phyloP scores from a whole-genome alignment of 306 rosid genomes.

The Begonia loranthoides region DNA sequence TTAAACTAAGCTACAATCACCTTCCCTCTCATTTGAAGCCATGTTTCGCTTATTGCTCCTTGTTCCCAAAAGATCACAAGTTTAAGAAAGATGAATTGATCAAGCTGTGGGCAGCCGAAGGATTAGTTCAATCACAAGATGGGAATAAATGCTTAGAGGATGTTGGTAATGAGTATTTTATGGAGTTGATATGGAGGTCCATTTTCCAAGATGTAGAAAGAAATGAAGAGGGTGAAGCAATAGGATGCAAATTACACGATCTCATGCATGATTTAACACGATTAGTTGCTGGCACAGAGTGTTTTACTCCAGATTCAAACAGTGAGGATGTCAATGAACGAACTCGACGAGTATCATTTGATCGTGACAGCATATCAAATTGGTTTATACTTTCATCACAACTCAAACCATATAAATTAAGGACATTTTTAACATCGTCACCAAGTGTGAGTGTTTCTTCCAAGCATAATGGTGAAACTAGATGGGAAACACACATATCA shows the following conservation, averaged over 20 bases:
- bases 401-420: constrained; percentile 6
- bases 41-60: too few relatives aligned
- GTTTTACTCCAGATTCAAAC: neutral
- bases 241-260: constrained; percentile 9
- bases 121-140: too few relatives aligned
- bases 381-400: neutral
- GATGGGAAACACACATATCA: too few relatives aligned
- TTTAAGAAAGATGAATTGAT: too few relatives aligned
- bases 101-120: too few relatives aligned
- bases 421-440: constrained; percentile 11
- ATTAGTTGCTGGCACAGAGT: constrained; percentile 5
- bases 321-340: neutral
- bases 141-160: too few relatives aligned
- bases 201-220: too few relatives aligned
- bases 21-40: too few relatives aligned
- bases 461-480: neutral
- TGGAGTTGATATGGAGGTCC: too few relatives aligned
- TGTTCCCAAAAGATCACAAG: too few relatives aligned
- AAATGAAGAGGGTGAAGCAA: neutral
- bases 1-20: too few relatives aligned
- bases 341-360: constrained; percentile 6
- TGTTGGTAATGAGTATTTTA: too few relatives aligned
- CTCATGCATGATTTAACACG: constrained; percentile 28
- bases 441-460: accelerated
- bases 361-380: neutral